Percentiles rank a stretch among this genome's conserved stretches.
These are phyloP conservation scores for Bipolaris sorokiniana DNA, from an alignment of 2,329 filamentous ascomycete genomes.

Conservation along the genomic window DNA sequence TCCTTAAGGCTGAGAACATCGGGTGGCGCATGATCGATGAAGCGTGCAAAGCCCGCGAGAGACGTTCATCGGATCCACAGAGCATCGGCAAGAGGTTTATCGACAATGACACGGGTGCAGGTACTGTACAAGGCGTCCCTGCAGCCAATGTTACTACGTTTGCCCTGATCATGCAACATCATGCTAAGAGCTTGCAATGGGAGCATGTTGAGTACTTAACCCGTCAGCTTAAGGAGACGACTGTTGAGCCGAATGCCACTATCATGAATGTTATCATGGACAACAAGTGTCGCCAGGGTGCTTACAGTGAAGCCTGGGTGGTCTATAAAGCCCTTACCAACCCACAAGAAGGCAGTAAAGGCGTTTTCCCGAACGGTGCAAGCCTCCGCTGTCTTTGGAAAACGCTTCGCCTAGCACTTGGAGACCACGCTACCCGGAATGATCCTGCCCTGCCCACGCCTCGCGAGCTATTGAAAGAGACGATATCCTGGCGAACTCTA, in stretches of 20 bases:
- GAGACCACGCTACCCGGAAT: constrained; percentile 24
- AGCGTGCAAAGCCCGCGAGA: constrained; percentile 13
- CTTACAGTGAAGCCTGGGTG: constrained; percentile 37
- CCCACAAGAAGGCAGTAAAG: constrained; percentile 16
- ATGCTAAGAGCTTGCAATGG: constrained; percentile 37
- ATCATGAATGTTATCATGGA: constrained; percentile 47
- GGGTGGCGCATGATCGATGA: constrained; percentile 46
- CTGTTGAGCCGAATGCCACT: constrained; percentile 28
- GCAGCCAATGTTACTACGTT: constrained; percentile 40
- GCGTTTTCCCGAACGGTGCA: constrained; percentile 41
- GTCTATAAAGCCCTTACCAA: constrained; percentile 38
- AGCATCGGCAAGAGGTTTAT: constrained; percentile 7
- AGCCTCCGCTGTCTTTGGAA: constrained; percentile 42
- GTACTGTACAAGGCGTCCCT: constrained; percentile 24
- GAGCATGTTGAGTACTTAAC: constrained; percentile 45
- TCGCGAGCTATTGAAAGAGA: constrained; percentile 41
- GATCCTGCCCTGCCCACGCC: constrained; percentile 37
- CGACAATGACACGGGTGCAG: background rate
- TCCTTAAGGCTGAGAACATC: constrained; percentile 44
- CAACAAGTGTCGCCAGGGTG: constrained; percentile 36
- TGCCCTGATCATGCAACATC: constrained; percentile 41
- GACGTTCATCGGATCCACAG: background rate
- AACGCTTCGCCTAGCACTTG: constrained; percentile 39
- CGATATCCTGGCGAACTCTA: constrained; percentile 36
- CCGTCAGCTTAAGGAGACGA: constrained; percentile 30